phyloP scores from a whole-genome alignment of 73 alveolate species.

The Paramecium bursaria region DNA sequence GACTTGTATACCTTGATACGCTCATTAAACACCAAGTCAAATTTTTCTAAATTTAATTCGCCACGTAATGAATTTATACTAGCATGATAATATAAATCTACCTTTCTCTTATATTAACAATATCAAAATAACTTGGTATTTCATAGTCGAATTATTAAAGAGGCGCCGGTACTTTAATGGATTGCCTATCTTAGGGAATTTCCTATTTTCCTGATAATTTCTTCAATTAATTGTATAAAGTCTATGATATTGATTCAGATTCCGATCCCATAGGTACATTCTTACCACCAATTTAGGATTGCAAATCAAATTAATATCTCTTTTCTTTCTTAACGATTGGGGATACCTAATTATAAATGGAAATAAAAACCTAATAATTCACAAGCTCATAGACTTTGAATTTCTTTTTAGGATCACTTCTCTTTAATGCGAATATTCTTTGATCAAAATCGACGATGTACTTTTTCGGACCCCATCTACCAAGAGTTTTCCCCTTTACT shows the following conservation, averaged over 20 bases:
- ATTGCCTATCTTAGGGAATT: neutral
- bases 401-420: slow-evolving; percentile 25
- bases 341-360: neutral
- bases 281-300: neutral
- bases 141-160: neutral
- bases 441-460: slow-evolving; percentile 10
- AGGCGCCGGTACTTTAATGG: neutral
- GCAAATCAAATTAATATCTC: slow-evolving; percentile 40
- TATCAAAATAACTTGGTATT: slow-evolving; percentile 19
- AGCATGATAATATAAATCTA: neutral
- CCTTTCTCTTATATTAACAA: neutral
- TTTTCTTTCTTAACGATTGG: slow-evolving; percentile 13
- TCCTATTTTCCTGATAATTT: neutral
- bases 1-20: neutral
- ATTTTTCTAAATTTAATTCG: neutral
- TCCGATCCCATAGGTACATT: slow-evolving; percentile 51
- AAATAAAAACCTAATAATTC: slow-evolving; percentile 7
- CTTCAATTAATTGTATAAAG: neutral
- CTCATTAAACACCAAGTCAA: neutral
- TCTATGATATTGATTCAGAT: neutral
- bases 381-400: slow-evolving; percentile 4
- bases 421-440: slow-evolving; percentile 26
- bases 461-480: slow-evolving; percentile 26
- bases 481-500: slow-evolving; percentile 54
- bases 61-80: neutral